Evolutionary conservation across 108 stramenopile genomes (phyloP), one percentile per base, ranked within the genome.

Genomic region (Heterococcus sp.): DNA sequence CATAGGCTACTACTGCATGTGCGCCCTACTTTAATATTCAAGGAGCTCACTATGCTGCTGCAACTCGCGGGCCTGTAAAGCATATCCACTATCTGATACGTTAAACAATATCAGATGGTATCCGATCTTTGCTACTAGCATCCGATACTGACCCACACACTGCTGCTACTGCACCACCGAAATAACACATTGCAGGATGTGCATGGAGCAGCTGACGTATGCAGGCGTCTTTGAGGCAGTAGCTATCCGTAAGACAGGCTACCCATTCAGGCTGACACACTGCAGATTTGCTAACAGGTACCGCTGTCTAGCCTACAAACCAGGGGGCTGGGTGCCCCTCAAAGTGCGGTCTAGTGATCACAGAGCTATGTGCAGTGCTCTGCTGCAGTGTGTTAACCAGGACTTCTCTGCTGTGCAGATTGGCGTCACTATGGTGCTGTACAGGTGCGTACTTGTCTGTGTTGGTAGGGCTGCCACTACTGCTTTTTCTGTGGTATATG

Each of bases 161-260:
- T n/a, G n/a, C n/a, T n/a, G n/a, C n/a, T n/a, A n/a, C n/a, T n/a
- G n/a, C n/a, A n/a, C n/a, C n/a, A n/a, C n/a, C n/a, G n/a, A n/a
- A n/a, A n/a, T n/a, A 76, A 34, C 64, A 76, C 75, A 76, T 37
- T 21, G 3, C 69, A 78, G 74, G 38, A 91, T 85, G 39, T 92
- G 93, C 32, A 85, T 88, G 3, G 85, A 86, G 73, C 85, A 86
- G 79, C 84, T 86, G 3, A 77, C 81, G 38, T 86, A 86, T 66
- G 85, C 81, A 2, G 85, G 98, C 81, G 98, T 98, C 4, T 87
- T 99, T 69, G 98, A 99, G 75, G 98, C 98, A 11, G 98, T 98
- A 93, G 68, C 96, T 96, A 39, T 96, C 95, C 37, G 93, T 95
- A 79, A 92, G 64, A 46, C 94, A 71, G 82, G 82, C 1, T 83